Conservation (phyloP, 352 stramenopile species). For the Pythium periplocum region DNA sequence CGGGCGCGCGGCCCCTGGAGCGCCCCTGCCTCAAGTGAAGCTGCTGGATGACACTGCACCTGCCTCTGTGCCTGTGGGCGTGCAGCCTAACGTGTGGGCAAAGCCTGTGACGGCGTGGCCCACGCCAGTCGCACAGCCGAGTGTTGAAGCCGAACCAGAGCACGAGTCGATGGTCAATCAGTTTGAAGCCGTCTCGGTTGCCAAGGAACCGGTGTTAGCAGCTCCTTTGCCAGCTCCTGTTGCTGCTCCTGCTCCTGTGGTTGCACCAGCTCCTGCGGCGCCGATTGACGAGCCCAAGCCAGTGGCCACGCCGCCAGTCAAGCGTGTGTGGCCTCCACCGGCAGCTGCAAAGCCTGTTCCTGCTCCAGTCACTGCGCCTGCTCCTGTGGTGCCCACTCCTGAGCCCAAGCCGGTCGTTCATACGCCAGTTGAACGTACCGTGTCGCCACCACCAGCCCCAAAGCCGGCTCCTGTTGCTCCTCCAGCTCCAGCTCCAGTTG, state of each 20-base stretch:
- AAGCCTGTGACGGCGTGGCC: neutral
- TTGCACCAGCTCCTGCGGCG: conserved; percentile 1
- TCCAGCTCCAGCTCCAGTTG: neutral
- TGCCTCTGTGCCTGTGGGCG: neutral
- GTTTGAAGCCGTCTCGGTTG: neutral
- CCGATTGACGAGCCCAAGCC: conserved; percentile 1
- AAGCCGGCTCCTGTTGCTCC: neutral
- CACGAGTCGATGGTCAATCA: neutral
- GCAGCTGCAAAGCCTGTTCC: conserved; percentile 2
- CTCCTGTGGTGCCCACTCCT: conserved; percentile 1
- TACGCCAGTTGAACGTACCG: conserved; percentile 1
- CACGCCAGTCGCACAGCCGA: neutral
- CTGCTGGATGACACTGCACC: conserved; percentile 12
- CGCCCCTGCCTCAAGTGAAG: conserved; percentile 22
- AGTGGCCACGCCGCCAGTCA: neutral
- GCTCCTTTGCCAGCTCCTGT: neutral
- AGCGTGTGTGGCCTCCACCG: neutral
- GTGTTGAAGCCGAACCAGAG: conserved; percentile 1
- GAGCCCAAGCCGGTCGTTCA: neutral
- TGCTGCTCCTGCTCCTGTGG: conserved; percentile 2
- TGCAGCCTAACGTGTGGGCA: conserved; percentile 5
- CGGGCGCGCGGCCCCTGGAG: conserved; percentile 14
- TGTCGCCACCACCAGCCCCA: neutral
- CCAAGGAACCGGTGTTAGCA: conserved; percentile 2
- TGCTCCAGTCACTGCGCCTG: conserved; percentile 1